A percentile compares a stretch with the other conserved stretches of the same genome.
These are phyloP conservation scores for Peronosclerospora sorghi DNA, from an alignment of 352 stramenopile genomes.

Conservation along the genomic window DNA sequence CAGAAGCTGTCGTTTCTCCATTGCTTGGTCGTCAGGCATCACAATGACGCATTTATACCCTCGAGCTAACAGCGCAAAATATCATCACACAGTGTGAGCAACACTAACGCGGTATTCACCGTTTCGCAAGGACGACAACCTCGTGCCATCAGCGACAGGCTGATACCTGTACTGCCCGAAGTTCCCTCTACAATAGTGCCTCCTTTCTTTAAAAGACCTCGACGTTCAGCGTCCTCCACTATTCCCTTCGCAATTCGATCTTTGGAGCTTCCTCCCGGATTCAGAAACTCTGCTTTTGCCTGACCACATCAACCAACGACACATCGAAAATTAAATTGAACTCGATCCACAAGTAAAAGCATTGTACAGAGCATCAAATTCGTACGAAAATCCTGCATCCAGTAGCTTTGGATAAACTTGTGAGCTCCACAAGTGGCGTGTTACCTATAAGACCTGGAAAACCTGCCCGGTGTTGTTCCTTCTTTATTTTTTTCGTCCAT, in stretches of 20 bases:
- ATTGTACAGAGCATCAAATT: neutral
- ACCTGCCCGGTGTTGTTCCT: slow-evolving; percentile 11
- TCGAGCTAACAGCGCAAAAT: slow-evolving; percentile 36
- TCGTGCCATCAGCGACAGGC: slow-evolving; percentile 88
- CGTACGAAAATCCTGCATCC: slow-evolving; percentile 83
- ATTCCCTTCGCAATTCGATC: slow-evolving; percentile 94
- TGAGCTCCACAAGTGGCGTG: slow-evolving; percentile 88
- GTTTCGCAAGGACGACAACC: slow-evolving; percentile 19
- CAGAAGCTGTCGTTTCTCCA: slow-evolving; percentile 83
- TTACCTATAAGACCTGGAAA: slow-evolving; percentile 89
- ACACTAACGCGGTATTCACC: neutral
- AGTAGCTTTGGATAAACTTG: slow-evolving; percentile 83
- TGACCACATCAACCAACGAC: slow-evolving; percentile 10
- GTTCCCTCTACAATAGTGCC: slow-evolving; percentile 96
- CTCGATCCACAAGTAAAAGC: too few relatives aligned
- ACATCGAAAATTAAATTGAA: neutral
- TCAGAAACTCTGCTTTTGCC: slow-evolving; percentile 94
- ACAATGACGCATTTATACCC: slow-evolving; percentile 94
- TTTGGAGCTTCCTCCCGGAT: slow-evolving; percentile 96
- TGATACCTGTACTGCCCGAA: slow-evolving; percentile 96
- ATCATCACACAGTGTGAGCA: slow-evolving; percentile 1
- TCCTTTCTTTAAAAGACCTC: slow-evolving; percentile 77
- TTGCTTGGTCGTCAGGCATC: slow-evolving; percentile 95
- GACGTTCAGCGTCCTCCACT: slow-evolving; percentile 87
- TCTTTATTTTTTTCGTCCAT: slow-evolving; percentile 17